Conservation (phyloP, 2,329 filamentous ascomycete genomes). For the Trichoderma guizhouense region DNA sequence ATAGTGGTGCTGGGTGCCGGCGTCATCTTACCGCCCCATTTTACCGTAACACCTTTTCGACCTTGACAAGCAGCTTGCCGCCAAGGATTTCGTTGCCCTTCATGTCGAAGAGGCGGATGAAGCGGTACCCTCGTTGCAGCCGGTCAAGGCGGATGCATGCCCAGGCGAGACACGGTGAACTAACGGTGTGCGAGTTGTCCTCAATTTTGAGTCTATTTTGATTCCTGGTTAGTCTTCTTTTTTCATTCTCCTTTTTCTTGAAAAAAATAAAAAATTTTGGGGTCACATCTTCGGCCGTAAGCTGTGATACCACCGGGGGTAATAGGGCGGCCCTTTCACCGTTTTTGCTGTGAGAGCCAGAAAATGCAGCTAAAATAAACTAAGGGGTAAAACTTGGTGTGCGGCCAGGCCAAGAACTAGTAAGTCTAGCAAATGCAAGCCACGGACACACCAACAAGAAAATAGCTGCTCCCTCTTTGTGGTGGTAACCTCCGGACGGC, state of each 20-base stretch:
- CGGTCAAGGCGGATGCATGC: constrained; percentile 59
- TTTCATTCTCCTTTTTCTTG: background rate
- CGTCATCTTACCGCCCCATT: background rate
- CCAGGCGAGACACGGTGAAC: constrained; percentile 47
- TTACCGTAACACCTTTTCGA: constrained; percentile 46
- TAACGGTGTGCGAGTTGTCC: constrained; percentile 42
- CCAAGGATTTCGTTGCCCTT: constrained; percentile 44
- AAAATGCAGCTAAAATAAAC: background rate
- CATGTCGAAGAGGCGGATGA: constrained; percentile 48
- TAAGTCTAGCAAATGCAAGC: background rate
- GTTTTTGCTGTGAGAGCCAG: background rate
- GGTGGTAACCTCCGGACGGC: background rate
- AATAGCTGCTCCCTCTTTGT: background rate
- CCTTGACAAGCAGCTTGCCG: constrained; percentile 50
- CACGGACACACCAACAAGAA: background rate
- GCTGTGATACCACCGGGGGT: background rate
- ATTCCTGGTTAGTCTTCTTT: background rate
- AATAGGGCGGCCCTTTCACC: background rate
- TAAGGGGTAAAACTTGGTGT: background rate
- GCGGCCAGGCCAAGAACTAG: background rate
- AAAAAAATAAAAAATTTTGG: background rate
- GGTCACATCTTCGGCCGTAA: background rate
- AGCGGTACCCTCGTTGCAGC: constrained; percentile 53
- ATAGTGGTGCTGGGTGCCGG: background rate
- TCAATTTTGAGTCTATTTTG: constrained; percentile 52